Base-by-base conservation (phyloP, 345 rosid species). In the Rhodamnia rubescens region DNA sequence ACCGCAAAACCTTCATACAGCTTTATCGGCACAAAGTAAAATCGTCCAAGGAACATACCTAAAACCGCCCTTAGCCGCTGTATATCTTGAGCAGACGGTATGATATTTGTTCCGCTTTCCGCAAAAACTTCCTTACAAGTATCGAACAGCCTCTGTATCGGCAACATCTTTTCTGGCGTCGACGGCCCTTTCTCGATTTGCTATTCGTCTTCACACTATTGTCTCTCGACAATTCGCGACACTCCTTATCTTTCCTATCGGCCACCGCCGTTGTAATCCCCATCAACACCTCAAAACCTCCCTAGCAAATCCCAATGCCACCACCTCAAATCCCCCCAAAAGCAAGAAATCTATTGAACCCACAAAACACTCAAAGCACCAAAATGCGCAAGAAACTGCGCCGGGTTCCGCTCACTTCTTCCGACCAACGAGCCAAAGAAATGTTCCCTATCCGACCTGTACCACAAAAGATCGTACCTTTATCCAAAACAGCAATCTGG, bases 101-200 rank as follows among this genome's bases (percentile, higher is more conserved):
- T 87, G 87, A 93, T 52, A 84, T 95, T 98, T 57, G 93, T 24
- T 21, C 89, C 88, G 40, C 92, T 44, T 57, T 10, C 27, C 86
- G 92, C 88, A 85, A 95, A 96, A 29, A 96, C 99, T 49, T 95
- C 92, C 85, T 87, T 92, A 88, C 99, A 97, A 69, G 96, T 91
- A 81, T 93, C 89, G 87, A 87, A 96, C 44, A 97, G 90, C 88
- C 80, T 89, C 91, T 95, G 96, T 53, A 95, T 91, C 14, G 92
- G 93, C 36, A 85, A 53, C 83, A 44, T 75, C 89, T 40, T 90
- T 86, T 88, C 44, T 40, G 86, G 51, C 85, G 90, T 26, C 90
- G 89, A 69, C 90, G 86, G 87, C 54, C 80, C 88, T 86, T 92
- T 89, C 74, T 94, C 50, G 87, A 86, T 75, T 81, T 88, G 83